Base-by-base conservation (phyloP, 2,329 filamentous ascomycete genomes). In the Didymella glomerata region DNA sequence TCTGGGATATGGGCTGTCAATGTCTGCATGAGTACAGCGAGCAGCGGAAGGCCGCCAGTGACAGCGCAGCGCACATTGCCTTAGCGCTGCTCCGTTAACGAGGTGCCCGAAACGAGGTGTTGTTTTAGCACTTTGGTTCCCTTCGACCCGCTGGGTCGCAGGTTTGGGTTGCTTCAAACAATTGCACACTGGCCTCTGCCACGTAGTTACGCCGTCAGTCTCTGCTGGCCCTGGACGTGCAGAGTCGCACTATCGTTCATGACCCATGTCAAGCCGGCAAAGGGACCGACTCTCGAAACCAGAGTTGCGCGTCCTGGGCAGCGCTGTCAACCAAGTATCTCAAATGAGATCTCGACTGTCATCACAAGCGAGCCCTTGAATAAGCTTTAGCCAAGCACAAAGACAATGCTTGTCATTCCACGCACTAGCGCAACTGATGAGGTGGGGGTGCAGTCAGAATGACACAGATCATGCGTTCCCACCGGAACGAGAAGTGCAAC, bases 361-460 rank as follows among this genome's bases (percentile, higher is more conserved):
- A 49, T 50, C 32, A 34, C 40, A 24, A 25, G 46, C 40, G 36
- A 10, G 57, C 63, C 24, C 11, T 18, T 14, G 18, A 44, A 25
- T 67, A 72, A 72, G 69, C 68, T 66, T 72, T 72, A 64, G 69
- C 69, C 68, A 71, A 72, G 68, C 41, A 46, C 28, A 27, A 27
- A 54, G 47, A 22, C 44, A 67, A 70, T 63, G 69, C 69, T 72
- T 72, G 54, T 68, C 45, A 53, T 20, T 42, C 45, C 30, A 36
- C 41, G 32, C 41, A 45, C 49, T 58, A 56, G 48, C 28, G 36
- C 34, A 47, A 18, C 32, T 49, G 28, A 47, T 45, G 36, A 49
- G 40, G 56, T 38, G 47, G 56, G 50, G 25, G 28, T 32, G 22
- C 49, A 42, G 34, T 45, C 50, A 54, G 49, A 50, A 41, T 48